Conservation (phyloP, 2,329 filamentous ascomycete species). For the Neofusicoccum umdonicola region DNA sequence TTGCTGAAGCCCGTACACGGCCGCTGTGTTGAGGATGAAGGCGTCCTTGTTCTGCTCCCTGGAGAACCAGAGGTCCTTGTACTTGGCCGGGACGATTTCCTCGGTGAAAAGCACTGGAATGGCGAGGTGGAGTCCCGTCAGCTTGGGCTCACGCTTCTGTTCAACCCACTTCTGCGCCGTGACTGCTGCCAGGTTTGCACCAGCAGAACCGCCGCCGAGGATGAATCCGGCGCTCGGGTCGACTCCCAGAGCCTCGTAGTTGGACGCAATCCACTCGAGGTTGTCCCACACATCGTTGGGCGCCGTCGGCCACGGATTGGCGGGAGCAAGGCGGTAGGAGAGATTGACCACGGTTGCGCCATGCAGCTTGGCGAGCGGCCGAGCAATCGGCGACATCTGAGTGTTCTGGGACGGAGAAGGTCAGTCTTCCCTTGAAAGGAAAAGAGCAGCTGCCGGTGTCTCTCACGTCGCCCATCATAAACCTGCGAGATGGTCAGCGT, state of each 20-base stretch:
- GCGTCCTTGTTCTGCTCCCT: constrained; percentile 8
- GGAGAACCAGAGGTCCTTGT: background rate
- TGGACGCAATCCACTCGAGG: constrained; percentile 28
- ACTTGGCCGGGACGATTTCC: background rate
- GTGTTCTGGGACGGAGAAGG: background rate
- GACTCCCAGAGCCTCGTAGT: background rate
- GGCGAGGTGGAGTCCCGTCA: background rate
- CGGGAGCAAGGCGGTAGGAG: background rate
- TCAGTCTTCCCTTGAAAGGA: background rate
- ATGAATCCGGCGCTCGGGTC: constrained; percentile 3
- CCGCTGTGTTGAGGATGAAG: background rate
- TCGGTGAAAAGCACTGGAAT: background rate
- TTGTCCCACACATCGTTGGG: constrained; percentile 19
- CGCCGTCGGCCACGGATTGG: background rate
- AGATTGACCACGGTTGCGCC: background rate
- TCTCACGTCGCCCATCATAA: background rate
- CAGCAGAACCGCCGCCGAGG: background rate
- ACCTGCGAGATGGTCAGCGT: background rate
- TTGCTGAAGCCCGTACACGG: background rate
- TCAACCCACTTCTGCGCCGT: background rate
- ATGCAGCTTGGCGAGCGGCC: background rate
- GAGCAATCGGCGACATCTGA: background rate
- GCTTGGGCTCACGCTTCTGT: background rate
- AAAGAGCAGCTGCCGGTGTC: background rate
- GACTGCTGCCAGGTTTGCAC: background rate